Evolutionary conservation across 176 grass and related monocot species (phyloP).

Genomic region (Carex pumila): DNA sequence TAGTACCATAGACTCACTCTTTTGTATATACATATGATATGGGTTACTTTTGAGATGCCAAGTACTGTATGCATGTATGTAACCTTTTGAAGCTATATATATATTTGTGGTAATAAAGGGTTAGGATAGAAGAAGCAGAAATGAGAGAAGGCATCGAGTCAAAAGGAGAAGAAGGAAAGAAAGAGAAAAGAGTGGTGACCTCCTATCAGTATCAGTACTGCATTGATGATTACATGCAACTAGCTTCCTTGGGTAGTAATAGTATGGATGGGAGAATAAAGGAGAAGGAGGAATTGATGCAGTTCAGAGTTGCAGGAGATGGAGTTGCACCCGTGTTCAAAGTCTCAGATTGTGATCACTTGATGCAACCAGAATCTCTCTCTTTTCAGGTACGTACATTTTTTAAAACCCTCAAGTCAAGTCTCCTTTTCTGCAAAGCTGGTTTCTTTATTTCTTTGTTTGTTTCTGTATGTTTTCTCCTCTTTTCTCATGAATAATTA

Average conservation of each 20-base stretch:
- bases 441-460: conserved; percentile 30
- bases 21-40: too few relatives aligned
- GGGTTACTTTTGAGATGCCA: neutral
- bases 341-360: conserved; percentile 33
- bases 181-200: conserved; percentile 35
- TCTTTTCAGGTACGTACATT: conserved; percentile 64
- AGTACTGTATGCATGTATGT: neutral
- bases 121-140: conserved; percentile 47
- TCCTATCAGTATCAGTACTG: conserved; percentile 35
- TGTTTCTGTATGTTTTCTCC: conserved; percentile 12
- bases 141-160: conserved; percentile 42
- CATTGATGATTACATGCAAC: conserved; percentile 82
- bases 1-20: too few relatives aligned
- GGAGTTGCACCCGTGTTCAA: conserved; percentile 41
- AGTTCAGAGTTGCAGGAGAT: conserved; percentile 46
- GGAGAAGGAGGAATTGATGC: conserved; percentile 50
- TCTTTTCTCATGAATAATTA: neutral
- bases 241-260: conserved; percentile 18
- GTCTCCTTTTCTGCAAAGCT: conserved; percentile 32
- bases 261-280: conserved; percentile 52
- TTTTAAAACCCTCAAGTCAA: conserved; percentile 9
- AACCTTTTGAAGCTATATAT: conserved; percentile 13
- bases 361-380: conserved; percentile 59
- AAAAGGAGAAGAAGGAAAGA: conserved; percentile 48
- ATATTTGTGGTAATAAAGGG: conserved; percentile 37